These are phyloP conservation scores for Abrus precatorius DNA, from an alignment of 306 rosid species.

Conservation along the genomic window DNA sequence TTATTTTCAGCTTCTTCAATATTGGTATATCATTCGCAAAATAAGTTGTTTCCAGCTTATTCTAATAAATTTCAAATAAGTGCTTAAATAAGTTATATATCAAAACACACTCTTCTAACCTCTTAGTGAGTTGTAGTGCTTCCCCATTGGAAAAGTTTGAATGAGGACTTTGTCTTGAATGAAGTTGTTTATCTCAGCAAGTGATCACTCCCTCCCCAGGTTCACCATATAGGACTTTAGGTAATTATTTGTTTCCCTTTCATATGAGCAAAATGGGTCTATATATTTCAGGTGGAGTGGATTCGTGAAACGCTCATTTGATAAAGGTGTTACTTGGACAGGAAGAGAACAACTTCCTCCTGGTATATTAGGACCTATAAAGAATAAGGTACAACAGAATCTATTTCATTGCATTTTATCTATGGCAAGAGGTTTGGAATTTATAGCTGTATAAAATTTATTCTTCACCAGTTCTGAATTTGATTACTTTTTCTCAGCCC, in stretches of 20 bases:
- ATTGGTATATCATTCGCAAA: no score
- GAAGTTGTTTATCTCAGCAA: constrained; percentile 6
- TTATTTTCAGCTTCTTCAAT: no score
- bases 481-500: constrained; percentile 65
- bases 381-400: constrained; percentile 77
- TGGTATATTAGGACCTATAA: constrained; percentile 96
- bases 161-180: not conserved
- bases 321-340: constrained; percentile 84
- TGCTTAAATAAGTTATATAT: no score
- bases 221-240: not conserved
- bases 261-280: not conserved
- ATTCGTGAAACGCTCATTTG: constrained; percentile 83
- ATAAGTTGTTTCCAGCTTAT: no score
- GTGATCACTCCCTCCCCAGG: not conserved
- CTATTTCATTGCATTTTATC: constrained; percentile 17
- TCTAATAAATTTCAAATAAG: no score
- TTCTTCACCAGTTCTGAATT: constrained; percentile 28
- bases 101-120: not conserved
- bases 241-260: constrained; percentile 18
- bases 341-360: constrained; percentile 96
- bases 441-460: constrained; percentile 5
- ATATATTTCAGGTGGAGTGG: constrained; percentile 86
- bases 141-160: constrained; percentile 20
- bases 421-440: constrained; percentile 24
- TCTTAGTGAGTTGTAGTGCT: constrained; percentile 18